Base-by-base conservation (phyloP, 2,329 filamentous ascomycete genomes). In the Colletotrichum orbiculare region DNA sequence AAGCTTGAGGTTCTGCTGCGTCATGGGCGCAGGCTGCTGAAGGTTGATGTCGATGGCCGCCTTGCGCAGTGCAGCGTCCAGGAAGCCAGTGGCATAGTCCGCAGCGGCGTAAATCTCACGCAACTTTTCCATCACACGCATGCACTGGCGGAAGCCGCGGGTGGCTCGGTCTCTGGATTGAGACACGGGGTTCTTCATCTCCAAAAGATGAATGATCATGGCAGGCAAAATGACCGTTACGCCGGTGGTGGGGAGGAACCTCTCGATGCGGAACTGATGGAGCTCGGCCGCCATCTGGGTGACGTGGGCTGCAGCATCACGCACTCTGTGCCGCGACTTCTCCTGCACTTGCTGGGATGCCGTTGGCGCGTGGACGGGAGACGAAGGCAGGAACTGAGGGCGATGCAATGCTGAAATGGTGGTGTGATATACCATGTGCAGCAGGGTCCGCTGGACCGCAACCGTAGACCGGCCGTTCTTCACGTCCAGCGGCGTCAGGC, bases 341-440 rank as follows among this genome's bases (percentile, higher is more conserved):
- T 97, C 93, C 73, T 97, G 91, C 12, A 94, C 82, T 69, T 94
- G 89, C 10, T 87, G 85, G 41, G 87, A 87, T 13, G 82, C 81
- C 68, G 79, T 82, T 13, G 83, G 82, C 7, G 78, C 77, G 69
- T 82, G 82, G 65, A 74, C 74, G 1, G 90, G 88, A 11, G 88
- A 88, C 0, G 90, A 90, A 1, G 94, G 93, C 45, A 97, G 85
- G 64, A 97, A 95, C 69, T 97, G 94, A 2, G 95, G 95, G 37
- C 95, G 89, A 76, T 97, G 94, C 15, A 98, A 84, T 3, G 95
- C 95, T 56, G 93, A 97, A 15, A 96, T 85, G 0, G 94, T 96
- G 2, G 95, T 96, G 76, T 94, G 92, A 77, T 96, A 97, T 2
- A 97, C 89, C 91, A 97, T 96, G 76, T 97, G 93, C 41, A 98